phyloP scores from a whole-genome alignment of 2,329 filamentous ascomycete species.

The Pseudogymnoascus verrucosus region DNA sequence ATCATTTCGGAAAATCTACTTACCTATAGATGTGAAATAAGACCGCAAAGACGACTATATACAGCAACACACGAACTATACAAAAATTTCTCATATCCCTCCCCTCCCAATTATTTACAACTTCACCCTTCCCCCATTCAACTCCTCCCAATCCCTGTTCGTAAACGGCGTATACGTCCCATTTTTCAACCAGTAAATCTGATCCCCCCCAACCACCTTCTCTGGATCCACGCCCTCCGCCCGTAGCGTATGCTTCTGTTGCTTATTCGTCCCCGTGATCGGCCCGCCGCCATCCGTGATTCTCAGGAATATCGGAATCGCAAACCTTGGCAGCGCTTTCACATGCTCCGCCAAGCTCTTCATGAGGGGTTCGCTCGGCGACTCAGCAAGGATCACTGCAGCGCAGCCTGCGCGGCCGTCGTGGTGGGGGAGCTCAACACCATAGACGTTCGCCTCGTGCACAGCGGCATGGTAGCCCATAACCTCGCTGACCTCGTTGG shows the following conservation, averaged over 20 bases:
- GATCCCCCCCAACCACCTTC: constrained; percentile 37
- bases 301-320: constrained; percentile 70
- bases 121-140: constrained; percentile 63
- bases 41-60: neutral
- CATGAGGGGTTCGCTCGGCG: constrained; percentile 39
- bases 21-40: neutral
- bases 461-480: constrained; percentile 60
- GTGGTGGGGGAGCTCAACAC: constrained; percentile 69
- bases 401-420: constrained; percentile 80
- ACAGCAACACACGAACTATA: neutral
- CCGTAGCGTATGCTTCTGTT: constrained; percentile 71
- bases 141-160: constrained; percentile 56
- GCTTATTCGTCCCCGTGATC: constrained; percentile 79
- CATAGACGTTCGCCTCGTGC: constrained; percentile 78
- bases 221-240: constrained; percentile 63
- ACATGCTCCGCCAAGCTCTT: constrained; percentile 55
- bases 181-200: constrained; percentile 50
- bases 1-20: neutral
- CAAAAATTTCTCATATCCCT: neutral
- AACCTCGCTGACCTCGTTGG: constrained; percentile 70
- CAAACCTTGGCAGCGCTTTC: constrained; percentile 59
- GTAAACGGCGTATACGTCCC: constrained; percentile 62
- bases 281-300: constrained; percentile 48
- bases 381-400: constrained; percentile 53
- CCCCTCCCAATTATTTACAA: constrained; percentile 38